phyloP scores from a whole-genome alignment of 768 basidiomycete species.

The Suillus sp. region DNA sequence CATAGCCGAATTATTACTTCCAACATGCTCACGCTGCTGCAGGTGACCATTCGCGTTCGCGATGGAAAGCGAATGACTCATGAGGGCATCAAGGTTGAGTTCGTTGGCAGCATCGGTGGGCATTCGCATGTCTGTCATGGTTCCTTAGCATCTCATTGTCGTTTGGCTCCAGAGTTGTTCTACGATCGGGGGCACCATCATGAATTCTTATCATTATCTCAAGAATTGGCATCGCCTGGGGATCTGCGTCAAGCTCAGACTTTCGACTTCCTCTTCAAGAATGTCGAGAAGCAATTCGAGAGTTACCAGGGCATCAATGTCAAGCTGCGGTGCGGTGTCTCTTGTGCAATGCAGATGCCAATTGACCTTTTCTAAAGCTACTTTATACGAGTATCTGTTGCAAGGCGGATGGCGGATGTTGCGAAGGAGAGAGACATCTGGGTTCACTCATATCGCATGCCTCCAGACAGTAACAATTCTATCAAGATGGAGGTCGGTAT shows the following conservation, averaged over 20 bases:
- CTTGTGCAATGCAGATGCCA: neutral
- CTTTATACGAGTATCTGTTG: slow-evolving; percentile 88
- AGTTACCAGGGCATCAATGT: slow-evolving; percentile 98
- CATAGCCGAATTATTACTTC: neutral
- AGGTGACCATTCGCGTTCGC: slow-evolving; percentile 86
- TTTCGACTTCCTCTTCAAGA: slow-evolving; percentile 97
- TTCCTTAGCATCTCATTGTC: slow-evolving; percentile 1
- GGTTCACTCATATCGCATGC: slow-evolving; percentile 99
- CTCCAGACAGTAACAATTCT: slow-evolving; percentile 95
- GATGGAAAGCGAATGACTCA: slow-evolving; percentile 95
- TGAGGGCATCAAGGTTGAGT: slow-evolving; percentile 97
- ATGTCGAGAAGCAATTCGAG: slow-evolving; percentile 99
- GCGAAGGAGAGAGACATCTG: slow-evolving; percentile 92
- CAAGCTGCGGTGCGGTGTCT: slow-evolving; percentile 77
- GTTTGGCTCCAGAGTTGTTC: slow-evolving; percentile 65
- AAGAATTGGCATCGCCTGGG: slow-evolving; percentile 94
- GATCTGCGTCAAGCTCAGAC: slow-evolving; percentile 97
- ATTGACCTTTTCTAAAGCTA: slow-evolving; percentile 56
- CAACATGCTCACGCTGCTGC: slow-evolving; percentile 9
- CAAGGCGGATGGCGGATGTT: slow-evolving; percentile 91
- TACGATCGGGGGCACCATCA: slow-evolving; percentile 98
- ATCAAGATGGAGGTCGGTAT: slow-evolving; percentile 99
- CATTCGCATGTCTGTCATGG: slow-evolving; percentile 26
- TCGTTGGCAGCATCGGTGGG: slow-evolving; percentile 91
- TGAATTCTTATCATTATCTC: slow-evolving; percentile 93